Conservation (phyloP, 495 filamentous ascomycete species). For the Penicillium goetzii region DNA sequence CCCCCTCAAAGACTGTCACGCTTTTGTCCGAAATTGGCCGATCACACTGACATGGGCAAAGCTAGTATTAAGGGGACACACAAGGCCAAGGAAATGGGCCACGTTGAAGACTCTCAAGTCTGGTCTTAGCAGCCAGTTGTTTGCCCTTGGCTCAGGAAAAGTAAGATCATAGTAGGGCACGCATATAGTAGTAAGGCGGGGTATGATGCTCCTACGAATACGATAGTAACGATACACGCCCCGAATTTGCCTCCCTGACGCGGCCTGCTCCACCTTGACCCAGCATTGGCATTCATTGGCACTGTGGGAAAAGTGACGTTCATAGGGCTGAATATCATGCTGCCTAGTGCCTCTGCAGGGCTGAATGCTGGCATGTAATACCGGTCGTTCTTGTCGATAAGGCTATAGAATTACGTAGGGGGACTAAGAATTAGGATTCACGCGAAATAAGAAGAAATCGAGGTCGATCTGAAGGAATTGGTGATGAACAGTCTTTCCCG, state of each 20-base stretch:
- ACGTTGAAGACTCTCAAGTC: not conserved
- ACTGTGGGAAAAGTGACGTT: not conserved
- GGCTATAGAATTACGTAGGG: too few species aligned
- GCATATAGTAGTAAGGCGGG: too few species aligned
- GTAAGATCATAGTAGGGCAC: not conserved
- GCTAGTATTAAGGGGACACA: not conserved
- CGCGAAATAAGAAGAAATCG: too few species aligned
- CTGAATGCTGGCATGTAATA: not conserved
- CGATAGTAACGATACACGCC: not conserved
- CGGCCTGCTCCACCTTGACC: constrained; percentile 5
- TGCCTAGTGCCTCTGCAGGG: not conserved
- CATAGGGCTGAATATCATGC: constrained; percentile 19
- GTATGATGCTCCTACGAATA: too few species aligned
- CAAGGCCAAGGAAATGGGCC: not conserved
- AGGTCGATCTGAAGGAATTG: too few species aligned
- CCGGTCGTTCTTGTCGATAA: too few species aligned
- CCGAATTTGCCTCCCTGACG: constrained; percentile 9
- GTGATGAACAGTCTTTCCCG: too few species aligned
- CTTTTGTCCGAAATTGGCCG: not conserved
- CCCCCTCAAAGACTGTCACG: not conserved
- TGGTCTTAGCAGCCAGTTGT: not conserved
- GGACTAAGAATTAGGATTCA: too few species aligned
- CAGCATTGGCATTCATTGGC: constrained; percentile 4
- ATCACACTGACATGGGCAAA: not conserved
- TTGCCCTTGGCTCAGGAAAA: not conserved